phyloP scores from a whole-genome alignment of 2,329 filamentous ascomycete genomes.

The Xylariaceae sp. region DNA sequence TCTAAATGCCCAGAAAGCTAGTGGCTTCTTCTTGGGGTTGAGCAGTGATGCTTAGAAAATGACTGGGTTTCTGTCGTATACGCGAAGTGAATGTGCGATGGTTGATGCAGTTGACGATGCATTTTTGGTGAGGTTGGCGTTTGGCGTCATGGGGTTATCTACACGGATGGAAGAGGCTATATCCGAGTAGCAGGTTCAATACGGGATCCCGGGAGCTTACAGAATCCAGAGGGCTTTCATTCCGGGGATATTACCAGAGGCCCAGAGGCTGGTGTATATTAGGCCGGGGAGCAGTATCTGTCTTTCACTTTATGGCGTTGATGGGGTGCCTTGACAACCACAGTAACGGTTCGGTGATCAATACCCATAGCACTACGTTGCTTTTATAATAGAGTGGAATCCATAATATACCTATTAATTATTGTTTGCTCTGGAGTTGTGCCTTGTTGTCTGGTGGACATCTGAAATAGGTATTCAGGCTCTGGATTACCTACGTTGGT shows the following conservation, averaged over 20 bases:
- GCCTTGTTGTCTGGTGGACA: too few relatives aligned
- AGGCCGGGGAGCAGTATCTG: background rate
- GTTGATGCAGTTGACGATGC: constrained; percentile 11
- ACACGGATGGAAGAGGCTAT: background rate
- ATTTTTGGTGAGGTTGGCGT: constrained; percentile 6
- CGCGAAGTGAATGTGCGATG: constrained; percentile 3
- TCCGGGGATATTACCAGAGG: background rate
- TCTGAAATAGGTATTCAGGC: too few relatives aligned
- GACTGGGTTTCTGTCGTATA: background rate
- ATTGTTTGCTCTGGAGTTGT: background rate
- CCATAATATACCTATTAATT: background rate
- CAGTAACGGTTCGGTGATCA: background rate
- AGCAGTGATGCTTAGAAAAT: background rate
- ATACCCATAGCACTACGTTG: background rate
- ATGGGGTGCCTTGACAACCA: background rate
- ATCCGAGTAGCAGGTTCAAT: background rate
- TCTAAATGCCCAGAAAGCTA: constrained; percentile 33
- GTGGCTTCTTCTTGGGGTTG: constrained; percentile 19
- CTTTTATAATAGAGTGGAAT: constrained; percentile 2
- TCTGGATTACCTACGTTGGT: too few relatives aligned
- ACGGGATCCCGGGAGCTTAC: background rate
- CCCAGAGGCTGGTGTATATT: background rate
- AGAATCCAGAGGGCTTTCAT: background rate
- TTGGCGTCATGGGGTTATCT: constrained; percentile 7
- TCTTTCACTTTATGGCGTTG: background rate